Percentiles rank a stretch among this genome's conserved stretches.
Evolutionary conservation across 345 rosid genomes (phyloP).

Genomic region (Camelina laxa): DNA sequence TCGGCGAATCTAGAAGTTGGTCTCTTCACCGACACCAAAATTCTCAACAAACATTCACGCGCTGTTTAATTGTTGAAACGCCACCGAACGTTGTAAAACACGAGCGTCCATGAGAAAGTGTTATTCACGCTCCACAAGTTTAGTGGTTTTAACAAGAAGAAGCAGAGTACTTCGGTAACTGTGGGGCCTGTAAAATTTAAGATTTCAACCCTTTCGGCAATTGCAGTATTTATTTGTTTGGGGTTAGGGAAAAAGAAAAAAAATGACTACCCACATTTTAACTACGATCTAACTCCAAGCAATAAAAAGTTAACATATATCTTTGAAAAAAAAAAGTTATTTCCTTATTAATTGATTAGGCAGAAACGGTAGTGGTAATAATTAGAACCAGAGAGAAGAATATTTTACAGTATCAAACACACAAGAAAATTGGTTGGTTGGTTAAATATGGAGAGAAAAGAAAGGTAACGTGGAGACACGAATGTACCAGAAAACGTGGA

Average conservation of each 20-base stretch:
- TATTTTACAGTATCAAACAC: background rate
- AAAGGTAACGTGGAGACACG: slow-evolving; percentile 31
- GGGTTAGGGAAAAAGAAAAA: background rate
- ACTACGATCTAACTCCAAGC: background rate
- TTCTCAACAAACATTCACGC: slow-evolving; percentile 6
- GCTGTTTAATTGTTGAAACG: background rate
- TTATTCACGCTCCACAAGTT: background rate
- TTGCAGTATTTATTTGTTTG: background rate
- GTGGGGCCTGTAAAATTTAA: background rate
- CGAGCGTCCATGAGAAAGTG: background rate
- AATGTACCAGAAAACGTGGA: slow-evolving; percentile 42
- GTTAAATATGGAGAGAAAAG: background rate
- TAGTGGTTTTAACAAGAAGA: background rate
- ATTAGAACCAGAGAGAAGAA: background rate
- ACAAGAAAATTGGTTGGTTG: background rate
- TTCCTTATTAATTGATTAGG: background rate
- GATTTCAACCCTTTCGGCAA: slow-evolving; percentile 2
- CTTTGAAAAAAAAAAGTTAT: background rate
- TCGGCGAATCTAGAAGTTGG: slow-evolving; percentile 35
- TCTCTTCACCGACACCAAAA: slow-evolving; percentile 42
- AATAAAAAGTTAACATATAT: background rate
- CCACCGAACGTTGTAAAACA: background rate
- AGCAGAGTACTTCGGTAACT: background rate
- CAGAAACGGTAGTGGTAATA: background rate
- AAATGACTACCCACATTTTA: background rate